These are phyloP conservation scores for Penicillium sp. DNA, from an alignment of 2,329 filamentous ascomycete genomes.

Conservation along the genomic window DNA sequence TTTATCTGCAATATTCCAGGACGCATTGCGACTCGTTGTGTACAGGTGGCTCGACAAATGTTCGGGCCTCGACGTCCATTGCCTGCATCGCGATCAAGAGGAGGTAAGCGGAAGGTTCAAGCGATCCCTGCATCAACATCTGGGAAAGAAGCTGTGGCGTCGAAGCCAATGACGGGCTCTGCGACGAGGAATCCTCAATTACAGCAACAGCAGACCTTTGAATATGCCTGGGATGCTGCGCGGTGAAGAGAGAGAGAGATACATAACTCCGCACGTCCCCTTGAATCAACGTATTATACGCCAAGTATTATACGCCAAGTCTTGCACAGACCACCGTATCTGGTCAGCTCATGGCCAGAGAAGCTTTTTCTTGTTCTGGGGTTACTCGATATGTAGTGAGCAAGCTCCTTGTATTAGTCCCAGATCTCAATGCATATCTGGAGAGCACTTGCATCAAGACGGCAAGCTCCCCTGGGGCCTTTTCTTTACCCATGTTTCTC, in stretches of 20 bases:
- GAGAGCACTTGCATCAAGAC: too few species aligned
- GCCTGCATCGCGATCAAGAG: slow-evolving; percentile 1
- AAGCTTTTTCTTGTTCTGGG: too few species aligned
- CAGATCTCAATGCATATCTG: too few species aligned
- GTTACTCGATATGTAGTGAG: too few species aligned
- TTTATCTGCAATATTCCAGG: slow-evolving; percentile 29
- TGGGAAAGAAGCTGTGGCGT: background rate
- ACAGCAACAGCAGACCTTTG: slow-evolving; percentile 5
- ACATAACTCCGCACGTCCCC: too few species aligned
- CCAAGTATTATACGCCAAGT: too few species aligned
- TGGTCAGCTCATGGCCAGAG: too few species aligned
- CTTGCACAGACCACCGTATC: too few species aligned
- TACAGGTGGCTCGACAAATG: slow-evolving; percentile 9
- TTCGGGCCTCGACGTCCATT: slow-evolving; percentile 4
- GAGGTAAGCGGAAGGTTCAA: slow-evolving; percentile 21
- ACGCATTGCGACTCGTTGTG: slow-evolving; percentile 17
- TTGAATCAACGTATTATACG: too few species aligned
- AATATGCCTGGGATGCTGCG: background rate
- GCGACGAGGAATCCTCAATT: background rate
- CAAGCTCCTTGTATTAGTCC: too few species aligned
- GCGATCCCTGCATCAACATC: slow-evolving; percentile 1
- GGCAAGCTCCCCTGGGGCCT: too few species aligned
- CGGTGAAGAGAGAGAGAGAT: background rate
- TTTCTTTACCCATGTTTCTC: too few species aligned
- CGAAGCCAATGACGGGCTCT: background rate